These are phyloP conservation scores for Trichoderma breve DNA, from an alignment of 2,329 filamentous ascomycete species.

Conservation along the genomic window DNA sequence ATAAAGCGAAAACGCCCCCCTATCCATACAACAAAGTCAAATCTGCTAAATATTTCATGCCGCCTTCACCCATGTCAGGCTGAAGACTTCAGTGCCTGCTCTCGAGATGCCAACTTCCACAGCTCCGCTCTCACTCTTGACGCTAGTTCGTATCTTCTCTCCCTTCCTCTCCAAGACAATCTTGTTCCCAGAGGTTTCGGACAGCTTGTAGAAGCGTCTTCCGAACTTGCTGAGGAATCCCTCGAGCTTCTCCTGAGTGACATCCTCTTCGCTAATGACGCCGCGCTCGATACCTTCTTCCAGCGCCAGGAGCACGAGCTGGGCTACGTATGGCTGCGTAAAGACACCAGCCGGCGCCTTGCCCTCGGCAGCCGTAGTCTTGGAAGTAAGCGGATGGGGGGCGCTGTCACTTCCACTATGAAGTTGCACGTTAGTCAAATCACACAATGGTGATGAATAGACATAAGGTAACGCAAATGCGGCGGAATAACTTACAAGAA, in stretches of 20 bases:
- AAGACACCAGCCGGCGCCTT: slow-evolving; percentile 72
- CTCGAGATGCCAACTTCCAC: slow-evolving; percentile 46
- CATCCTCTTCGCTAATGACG: slow-evolving; percentile 49
- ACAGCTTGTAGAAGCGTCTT: slow-evolving; percentile 52
- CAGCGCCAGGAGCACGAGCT: slow-evolving; percentile 60
- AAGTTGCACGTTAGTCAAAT: neutral
- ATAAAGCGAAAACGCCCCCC: neutral
- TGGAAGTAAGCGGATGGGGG: slow-evolving; percentile 61
- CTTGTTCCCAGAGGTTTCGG: slow-evolving; percentile 29
- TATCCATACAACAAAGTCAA: neutral
- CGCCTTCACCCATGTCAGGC: slow-evolving; percentile 35
- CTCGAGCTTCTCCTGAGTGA: slow-evolving; percentile 54
- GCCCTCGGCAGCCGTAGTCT: slow-evolving; percentile 46
- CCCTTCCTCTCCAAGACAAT: slow-evolving; percentile 43
- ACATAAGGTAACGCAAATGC: neutral
- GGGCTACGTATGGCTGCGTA: slow-evolving; percentile 69
- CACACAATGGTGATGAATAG: neutral
- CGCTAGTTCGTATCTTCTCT: slow-evolving; percentile 40
- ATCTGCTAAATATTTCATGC: neutral
- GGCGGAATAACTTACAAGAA: slow-evolving; percentile 58
- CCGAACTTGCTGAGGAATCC: slow-evolving; percentile 55
- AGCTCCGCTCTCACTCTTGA: slow-evolving; percentile 38
- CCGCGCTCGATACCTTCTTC: slow-evolving; percentile 59
- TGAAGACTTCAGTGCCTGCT: slow-evolving; percentile 42
- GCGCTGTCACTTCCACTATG: slow-evolving; percentile 58